Base-by-base conservation (phyloP, 2,329 filamentous ascomycete genomes). In the Amylocarpus encephaloides region DNA sequence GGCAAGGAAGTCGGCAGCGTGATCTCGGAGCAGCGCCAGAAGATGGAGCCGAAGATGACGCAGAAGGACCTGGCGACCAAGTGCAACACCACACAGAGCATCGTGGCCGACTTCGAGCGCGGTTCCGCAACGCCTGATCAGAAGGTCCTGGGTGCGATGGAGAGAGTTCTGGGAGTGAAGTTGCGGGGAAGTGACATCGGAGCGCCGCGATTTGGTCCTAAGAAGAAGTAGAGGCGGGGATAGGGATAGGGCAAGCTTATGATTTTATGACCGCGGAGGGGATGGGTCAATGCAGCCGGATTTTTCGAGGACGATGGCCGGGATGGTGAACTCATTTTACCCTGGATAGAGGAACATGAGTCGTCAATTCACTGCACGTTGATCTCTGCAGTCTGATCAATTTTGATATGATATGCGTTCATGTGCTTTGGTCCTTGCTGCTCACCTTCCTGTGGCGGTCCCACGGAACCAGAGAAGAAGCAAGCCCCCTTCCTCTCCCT, bases 21-120 rank as follows among this genome's bases (percentile, higher is more conserved):
- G 59, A 96, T 97, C 73, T 79, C 82, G 64, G 79, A 85, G 65
- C 81, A 86, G 49, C 87, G 93, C 58, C 83, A 82, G 67, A 82
- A 85, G 67, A 84, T 88, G 68, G 86, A 86, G 71, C 90, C 91
- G 71, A 93, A 95, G 75, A 92, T 97, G 88, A 94, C 91, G 50
- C 93, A 97, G 73, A 94, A 94, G 71, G 79, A 84, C 59, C 75
- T 85, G 13, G 92, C 91, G 54, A 89, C 85, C 59, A 89, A 89
- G 73, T 91, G 87, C 77, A 95, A 95, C 77, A 90, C 86, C 54
- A 92, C 88, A 38, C 81, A 85, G 46, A 79, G 81, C 58, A 75
- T 93, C 60, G 78, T 97, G 57, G 86, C 85, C 65, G 84, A 90
- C 62, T 90, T 95, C 65, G 92, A 97, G 82, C 79, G 84, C 59